Base-by-base conservation (phyloP, 257 asterid species). In the Nicotiana sylvestris region DNA sequence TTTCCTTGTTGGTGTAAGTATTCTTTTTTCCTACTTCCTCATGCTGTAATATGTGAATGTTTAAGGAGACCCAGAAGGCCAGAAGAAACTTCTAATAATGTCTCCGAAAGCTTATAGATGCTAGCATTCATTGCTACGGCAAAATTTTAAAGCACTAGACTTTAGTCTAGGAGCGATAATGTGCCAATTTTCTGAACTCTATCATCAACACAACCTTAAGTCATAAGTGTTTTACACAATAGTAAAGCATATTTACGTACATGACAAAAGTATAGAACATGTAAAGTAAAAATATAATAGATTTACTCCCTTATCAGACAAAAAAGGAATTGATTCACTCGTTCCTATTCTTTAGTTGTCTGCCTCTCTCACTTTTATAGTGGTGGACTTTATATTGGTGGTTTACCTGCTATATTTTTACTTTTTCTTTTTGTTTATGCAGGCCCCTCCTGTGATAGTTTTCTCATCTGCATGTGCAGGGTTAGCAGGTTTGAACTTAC, bases 401-500 rank as follows among this genome's bases (percentile, higher is more conserved):
- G 83, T 61, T n/a, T 16, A 46, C 29, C 18, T 49, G 74, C 7
- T 29, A 65, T 39, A 39, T 51, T 66, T 43, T 51, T 18, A 30
- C 66, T 17, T 33, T 76, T 2, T 17, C 11, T 57, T 86, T 57
- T 82, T 78, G 60, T 84, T 81, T 81, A 74, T 90, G 85, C 97
- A 95, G 98, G 95, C 92, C 17, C 99, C 99, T 57, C 97, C 97
- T 9, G 94, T 93, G 70, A 93, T 95, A 76, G 80, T 95, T 85
- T 92, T 93, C 86, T 95, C 99, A 81, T 92, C 97, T 81, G 98
- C 90, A 56, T 95, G 98, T 90, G 98, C 97, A 67, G 99, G 99
- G 43, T 66, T 95, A 87, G 92, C 93, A 83, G 99, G 98, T 95
- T 64, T 86, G 91, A 67, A 49, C 60, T 82, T 82, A 66, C 84